Conservation (phyloP, 768 basidiomycete genomes). For the Boletus vermiculosoides region DNA sequence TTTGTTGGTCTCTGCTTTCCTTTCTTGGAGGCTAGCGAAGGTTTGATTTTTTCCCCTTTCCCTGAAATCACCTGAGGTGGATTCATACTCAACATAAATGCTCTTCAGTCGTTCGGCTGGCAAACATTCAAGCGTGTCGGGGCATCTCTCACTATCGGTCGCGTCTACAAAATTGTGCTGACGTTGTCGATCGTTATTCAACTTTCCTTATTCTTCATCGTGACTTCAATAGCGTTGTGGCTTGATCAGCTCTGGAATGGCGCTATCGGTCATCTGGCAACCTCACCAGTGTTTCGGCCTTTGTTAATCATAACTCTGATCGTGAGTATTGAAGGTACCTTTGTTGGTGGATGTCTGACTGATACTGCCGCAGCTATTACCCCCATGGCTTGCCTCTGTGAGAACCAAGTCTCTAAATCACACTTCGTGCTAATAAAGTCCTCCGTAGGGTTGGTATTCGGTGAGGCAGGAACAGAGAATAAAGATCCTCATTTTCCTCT, state of each 20-base stretch:
- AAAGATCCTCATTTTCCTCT: slow-evolving; percentile 63
- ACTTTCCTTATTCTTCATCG: slow-evolving; percentile 76
- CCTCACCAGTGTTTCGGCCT: slow-evolving; percentile 50
- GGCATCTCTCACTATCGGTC: slow-evolving; percentile 48
- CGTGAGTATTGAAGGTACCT: slow-evolving; percentile 42
- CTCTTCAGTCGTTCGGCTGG: slow-evolving; percentile 68
- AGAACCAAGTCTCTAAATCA: slow-evolving; percentile 9
- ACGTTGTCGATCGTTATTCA: slow-evolving; percentile 71
- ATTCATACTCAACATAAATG: background rate
- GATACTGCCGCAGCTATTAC: slow-evolving; percentile 44
- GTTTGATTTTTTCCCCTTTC: slow-evolving; percentile 33
- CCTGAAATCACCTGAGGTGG: too few species aligned
- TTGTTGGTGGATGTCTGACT: slow-evolving; percentile 1
- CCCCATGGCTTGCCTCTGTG: slow-evolving; percentile 70
- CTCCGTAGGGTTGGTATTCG: slow-evolving; percentile 67
- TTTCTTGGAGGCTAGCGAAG: slow-evolving; percentile 76
- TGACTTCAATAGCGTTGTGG: slow-evolving; percentile 68
- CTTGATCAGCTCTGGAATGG: slow-evolving; percentile 73
- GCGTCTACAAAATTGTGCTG: slow-evolving; percentile 71
- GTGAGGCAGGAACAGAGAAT: slow-evolving; percentile 63
- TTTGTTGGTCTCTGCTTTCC: slow-evolving; percentile 55
- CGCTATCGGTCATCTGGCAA: slow-evolving; percentile 54
- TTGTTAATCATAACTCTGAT: slow-evolving; percentile 54
- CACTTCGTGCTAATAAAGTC: background rate
- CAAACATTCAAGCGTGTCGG: slow-evolving; percentile 87